Conservation (phyloP, 2,329 filamentous ascomycete genomes). For the Cladorrhinum sp. region DNA sequence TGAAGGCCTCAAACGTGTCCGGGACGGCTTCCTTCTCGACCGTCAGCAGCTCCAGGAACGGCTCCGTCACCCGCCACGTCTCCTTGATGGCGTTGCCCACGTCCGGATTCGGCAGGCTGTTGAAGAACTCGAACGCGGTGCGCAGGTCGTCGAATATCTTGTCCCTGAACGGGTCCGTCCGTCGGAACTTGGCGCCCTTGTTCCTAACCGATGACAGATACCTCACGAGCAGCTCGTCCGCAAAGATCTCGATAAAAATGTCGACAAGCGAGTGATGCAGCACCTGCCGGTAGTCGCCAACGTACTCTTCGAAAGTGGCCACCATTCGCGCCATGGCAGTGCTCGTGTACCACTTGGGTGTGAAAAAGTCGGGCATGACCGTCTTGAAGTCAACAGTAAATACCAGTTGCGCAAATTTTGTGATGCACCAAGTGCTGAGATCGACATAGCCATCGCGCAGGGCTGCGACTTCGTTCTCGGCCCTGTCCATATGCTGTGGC, state of each 20-base stretch:
- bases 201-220: slow-evolving; percentile 87
- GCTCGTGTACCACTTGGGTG: slow-evolving; percentile 78
- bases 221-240: slow-evolving; percentile 81
- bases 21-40: slow-evolving; percentile 71
- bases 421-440: slow-evolving; percentile 88
- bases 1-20: slow-evolving; percentile 79
- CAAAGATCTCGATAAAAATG: slow-evolving; percentile 89
- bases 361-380: slow-evolving; percentile 89
- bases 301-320: slow-evolving; percentile 92
- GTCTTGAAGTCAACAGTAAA: slow-evolving; percentile 85
- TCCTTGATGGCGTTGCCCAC: slow-evolving; percentile 74
- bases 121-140: slow-evolving; percentile 87
- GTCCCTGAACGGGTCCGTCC: slow-evolving; percentile 81
- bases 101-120: slow-evolving; percentile 65
- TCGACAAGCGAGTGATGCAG: slow-evolving; percentile 85
- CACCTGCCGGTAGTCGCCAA: slow-evolving; percentile 79
- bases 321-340: slow-evolving; percentile 91
- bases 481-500: slow-evolving; percentile 72
- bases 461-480: slow-evolving; percentile 66
- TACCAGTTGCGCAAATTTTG: slow-evolving; percentile 79
- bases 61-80: slow-evolving; percentile 88
- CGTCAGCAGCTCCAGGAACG: slow-evolving; percentile 75
- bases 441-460: slow-evolving; percentile 93
- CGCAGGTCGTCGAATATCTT: slow-evolving; percentile 93
- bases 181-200: slow-evolving; percentile 82